Evolutionary conservation across 108 stramenopile species (phyloP), one percentile per base, ranked within the genome.

Genomic region (Pinguiococcus pyrenoidosus): DNA sequence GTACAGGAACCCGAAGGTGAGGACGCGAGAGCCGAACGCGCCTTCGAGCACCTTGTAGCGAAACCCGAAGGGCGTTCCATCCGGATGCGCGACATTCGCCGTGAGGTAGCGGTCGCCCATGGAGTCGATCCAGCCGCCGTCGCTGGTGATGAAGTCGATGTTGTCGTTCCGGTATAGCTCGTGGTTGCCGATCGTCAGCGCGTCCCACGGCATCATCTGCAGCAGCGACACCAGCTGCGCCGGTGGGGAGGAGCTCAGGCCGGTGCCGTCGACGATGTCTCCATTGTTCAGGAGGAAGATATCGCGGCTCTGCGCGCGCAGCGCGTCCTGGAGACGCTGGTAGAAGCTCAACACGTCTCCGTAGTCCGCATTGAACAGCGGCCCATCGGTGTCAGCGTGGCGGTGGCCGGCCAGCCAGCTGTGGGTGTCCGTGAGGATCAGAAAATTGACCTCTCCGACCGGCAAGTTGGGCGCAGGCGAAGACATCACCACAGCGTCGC

Each of bases 281-380:
- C 83, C 83, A 66, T 85, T 85, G 68, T 76, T 78, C 23, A 85
- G 75, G 66, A 85, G 71, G 49, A 75, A 78, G 1, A 82, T 27
- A 41, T 81, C 76, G 14, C 44, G 37, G 8, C 50, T 36, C 22
- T 16, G 8, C 13, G 55, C n/a, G 1, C 66, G 26, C 3, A 34
- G 29, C 30, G 32, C 42, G 14, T 29, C 23, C 44, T 72, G 48
- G 4, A 84, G 46, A 5, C 40, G 50, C 62, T 81, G 60, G 44
- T 78, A 78, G 53, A 80, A 80, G 30, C 64, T 68, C 20, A 81
- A 37, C 13, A 85, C 68, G 32, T 75, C 49, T 0, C 83, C 83
- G 52, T 74, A 79, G 52, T 85, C 77, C 12, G 66, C 77, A 64
- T 85, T 59, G n/a, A n/a, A n/a, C 28, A 69, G 39, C 10, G 49